These are phyloP conservation scores for Solanum neorickii DNA, from an alignment of 257 asterid species.

Conservation along the genomic window DNA sequence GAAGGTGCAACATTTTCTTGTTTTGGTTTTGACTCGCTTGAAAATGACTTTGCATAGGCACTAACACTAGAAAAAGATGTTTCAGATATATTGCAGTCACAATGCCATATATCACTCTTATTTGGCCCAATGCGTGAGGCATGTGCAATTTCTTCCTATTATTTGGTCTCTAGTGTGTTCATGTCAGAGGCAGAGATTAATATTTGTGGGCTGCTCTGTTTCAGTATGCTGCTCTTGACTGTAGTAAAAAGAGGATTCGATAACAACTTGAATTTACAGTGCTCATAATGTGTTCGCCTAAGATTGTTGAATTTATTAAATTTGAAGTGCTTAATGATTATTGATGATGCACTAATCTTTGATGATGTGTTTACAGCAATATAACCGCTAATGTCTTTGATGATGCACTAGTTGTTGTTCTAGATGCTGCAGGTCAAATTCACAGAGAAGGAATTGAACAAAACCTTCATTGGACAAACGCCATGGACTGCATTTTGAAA, in stretches of 20 bases:
- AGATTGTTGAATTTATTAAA: neutral
- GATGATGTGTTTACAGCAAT: neutral
- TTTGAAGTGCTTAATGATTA: neutral
- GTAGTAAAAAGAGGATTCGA: neutral
- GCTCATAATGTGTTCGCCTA: neutral
- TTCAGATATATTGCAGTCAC: neutral
- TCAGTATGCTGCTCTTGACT: neutral
- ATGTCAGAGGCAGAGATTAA: neutral
- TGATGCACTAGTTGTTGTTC: neutral
- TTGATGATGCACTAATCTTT: neutral
- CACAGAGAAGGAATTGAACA: neutral
- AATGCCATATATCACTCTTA: neutral
- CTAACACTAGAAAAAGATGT: neutral
- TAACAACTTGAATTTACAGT: neutral
- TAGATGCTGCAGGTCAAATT: neutral
- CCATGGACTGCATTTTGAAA: neutral
- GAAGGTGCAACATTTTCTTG: neutral
- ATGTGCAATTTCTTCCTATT: neutral
- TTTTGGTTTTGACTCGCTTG: neutral
- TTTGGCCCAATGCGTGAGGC: neutral
- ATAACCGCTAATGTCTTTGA: neutral
- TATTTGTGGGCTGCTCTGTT: neutral
- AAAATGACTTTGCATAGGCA: neutral
- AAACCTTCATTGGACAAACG: neutral
- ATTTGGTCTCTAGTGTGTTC: neutral